These are phyloP conservation scores for Ceratocystis cubensis DNA, from an alignment of 2,329 filamentous ascomycete species.

Conservation along the genomic window DNA sequence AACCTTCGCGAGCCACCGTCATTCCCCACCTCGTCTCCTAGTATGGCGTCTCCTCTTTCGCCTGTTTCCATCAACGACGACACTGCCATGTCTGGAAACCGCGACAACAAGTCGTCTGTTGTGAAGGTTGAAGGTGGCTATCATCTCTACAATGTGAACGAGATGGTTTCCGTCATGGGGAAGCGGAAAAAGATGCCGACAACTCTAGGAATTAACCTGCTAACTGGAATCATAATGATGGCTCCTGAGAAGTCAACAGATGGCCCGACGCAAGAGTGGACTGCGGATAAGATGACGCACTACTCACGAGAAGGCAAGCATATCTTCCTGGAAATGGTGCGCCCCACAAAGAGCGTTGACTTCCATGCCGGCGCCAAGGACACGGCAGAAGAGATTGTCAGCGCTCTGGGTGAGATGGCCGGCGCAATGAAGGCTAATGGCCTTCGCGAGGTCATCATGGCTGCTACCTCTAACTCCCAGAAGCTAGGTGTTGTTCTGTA, in stretches of 20 bases:
- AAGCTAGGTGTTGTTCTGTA: constrained; percentile 83
- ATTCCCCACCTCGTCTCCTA: constrained; percentile 17
- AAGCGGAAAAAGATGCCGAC: constrained; percentile 98
- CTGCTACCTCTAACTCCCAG: constrained; percentile 54
- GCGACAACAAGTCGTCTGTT: constrained; percentile 32
- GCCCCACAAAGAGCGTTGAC: constrained; percentile 87
- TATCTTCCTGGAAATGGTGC: constrained; percentile 84
- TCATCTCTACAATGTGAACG: constrained; percentile 91
- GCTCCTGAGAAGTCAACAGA: constrained; percentile 74
- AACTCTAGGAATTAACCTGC: constrained; percentile 85
- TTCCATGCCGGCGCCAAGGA: constrained; percentile 97
- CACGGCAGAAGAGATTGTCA: constrained; percentile 86
- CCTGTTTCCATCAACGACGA: constrained; percentile 32
- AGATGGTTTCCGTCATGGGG: constrained; percentile 93
- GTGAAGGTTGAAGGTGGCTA: constrained; percentile 45
- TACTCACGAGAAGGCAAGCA: constrained; percentile 98
- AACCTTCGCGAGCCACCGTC: constrained; percentile 18
- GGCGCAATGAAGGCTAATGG: constrained; percentile 75
- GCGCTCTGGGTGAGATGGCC: constrained; percentile 74
- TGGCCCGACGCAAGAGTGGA: constrained; percentile 82
- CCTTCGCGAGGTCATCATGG: constrained; percentile 72
- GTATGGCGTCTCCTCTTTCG: constrained; percentile 14
- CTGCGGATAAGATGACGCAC: constrained; percentile 86
- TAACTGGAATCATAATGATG: constrained; percentile 79
- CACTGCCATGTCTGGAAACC: constrained; percentile 35